Conservation (phyloP, 345 rosid species). For the Turritis glabra region DNA sequence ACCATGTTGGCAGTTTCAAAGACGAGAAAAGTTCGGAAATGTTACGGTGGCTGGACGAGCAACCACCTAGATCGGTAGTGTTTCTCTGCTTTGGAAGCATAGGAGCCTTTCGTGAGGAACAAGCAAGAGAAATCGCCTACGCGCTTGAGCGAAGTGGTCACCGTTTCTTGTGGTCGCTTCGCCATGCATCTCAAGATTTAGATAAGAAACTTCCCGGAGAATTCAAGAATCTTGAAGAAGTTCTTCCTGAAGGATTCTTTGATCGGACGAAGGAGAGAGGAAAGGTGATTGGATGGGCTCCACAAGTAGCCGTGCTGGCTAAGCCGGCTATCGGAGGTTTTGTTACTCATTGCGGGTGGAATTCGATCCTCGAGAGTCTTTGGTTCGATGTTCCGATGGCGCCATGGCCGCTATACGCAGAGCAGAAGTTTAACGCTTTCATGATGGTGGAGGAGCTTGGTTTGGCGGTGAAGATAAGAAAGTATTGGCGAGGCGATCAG, state of each 20-base stretch:
- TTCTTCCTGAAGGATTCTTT: constrained; percentile 45
- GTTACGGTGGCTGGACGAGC: constrained; percentile 49
- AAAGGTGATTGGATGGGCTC: constrained; percentile 54
- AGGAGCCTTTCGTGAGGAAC: constrained; percentile 52
- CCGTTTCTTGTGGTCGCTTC: constrained; percentile 55
- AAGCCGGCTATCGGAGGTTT: constrained; percentile 50
- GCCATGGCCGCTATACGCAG: constrained; percentile 47
- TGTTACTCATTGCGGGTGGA: constrained; percentile 65
- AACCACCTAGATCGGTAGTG: constrained; percentile 52
- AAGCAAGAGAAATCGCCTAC: constrained; percentile 43
- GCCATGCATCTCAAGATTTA: constrained; percentile 1
- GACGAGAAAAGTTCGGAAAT: constrained; percentile 19
- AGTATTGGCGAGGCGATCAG: constrained; percentile 33
- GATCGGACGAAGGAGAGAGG: constrained; percentile 41
- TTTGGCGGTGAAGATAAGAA: constrained; percentile 41
- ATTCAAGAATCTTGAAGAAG: constrained; percentile 4
- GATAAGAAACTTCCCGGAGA: constrained; percentile 18
- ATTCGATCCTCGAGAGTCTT: constrained; percentile 53
- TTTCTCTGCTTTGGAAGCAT: constrained; percentile 64
- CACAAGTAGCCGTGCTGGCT: constrained; percentile 42
- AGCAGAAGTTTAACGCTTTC: constrained; percentile 60
- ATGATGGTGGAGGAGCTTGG: constrained; percentile 44
- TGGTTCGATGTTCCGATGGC: constrained; percentile 56
- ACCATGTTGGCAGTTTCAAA: not conserved
- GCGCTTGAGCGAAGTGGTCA: constrained; percentile 47